Evolutionary conservation across 805 yeast species (phyloP).

Genomic region (Torulaspora quercuum): DNA sequence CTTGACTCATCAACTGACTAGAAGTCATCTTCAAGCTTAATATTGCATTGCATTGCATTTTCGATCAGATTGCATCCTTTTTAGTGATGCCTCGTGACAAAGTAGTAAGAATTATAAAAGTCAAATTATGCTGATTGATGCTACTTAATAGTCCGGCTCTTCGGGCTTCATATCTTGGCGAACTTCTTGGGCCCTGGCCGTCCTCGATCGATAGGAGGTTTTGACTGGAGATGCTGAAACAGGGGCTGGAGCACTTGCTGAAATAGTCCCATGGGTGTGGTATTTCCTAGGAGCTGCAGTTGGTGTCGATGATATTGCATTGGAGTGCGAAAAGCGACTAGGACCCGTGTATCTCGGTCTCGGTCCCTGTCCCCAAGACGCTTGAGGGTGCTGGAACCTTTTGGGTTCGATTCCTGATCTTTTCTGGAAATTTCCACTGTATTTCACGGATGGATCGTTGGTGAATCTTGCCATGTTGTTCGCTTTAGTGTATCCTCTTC

Average conservation of each 20-base stretch:
- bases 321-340: conserved; percentile 14
- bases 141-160: conserved; percentile 20
- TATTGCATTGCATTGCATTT: no score
- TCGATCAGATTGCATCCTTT: no score
- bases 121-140: neutral
- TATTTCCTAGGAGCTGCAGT: conserved; percentile 1
- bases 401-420: conserved; percentile 5
- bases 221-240: conserved; percentile 7
- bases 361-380: conserved; percentile 1
- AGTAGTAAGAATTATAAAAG: no score
- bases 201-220: conserved; percentile 25
- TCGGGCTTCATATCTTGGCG: conserved; percentile 9
- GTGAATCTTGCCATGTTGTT: conserved; percentile 4
- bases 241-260: conserved; percentile 3
- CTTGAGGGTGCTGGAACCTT: conserved; percentile 1
- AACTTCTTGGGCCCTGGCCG: conserved; percentile 19
- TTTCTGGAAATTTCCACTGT: conserved; percentile 5
- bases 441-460: conserved; percentile 2
- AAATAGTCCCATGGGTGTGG: neutral
- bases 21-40: no score
- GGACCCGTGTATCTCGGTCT: conserved; percentile 17
- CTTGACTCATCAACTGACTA: no score
- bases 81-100: no score
- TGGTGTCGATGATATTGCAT: conserved; percentile 2
- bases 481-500: conserved; percentile 52